A percentile compares a stretch with the other conserved stretches of the same genome.
Conservation (phyloP, 1,284 basidiomycete genomes). For the Inonotus hispidus region DNA sequence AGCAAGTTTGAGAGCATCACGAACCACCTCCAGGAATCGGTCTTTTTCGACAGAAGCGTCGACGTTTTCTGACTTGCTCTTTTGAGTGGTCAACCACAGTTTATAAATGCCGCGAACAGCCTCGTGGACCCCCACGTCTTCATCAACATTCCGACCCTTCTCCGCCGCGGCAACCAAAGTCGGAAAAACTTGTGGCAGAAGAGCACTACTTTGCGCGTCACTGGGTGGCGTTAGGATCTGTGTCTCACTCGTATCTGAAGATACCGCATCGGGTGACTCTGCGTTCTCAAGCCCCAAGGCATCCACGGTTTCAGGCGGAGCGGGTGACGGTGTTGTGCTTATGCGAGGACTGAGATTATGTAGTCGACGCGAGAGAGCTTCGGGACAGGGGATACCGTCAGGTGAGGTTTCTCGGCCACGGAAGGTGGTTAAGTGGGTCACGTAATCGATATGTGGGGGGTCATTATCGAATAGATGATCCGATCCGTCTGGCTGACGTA, state of each 20-base stretch:
- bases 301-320: not conserved
- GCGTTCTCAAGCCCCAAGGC: not conserved
- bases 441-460: conserved; percentile 10
- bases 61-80: conserved; percentile 17
- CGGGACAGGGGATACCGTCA: not conserved
- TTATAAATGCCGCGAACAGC: conserved; percentile 45
- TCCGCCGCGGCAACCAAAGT: not conserved
- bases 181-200: not conserved
- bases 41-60: conserved; percentile 27
- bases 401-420: not conserved
- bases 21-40: conserved; percentile 35
- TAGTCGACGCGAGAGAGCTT: conserved; percentile 8
- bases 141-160: conserved; percentile 9
- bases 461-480: conserved; percentile 2
- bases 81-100: conserved; percentile 39
- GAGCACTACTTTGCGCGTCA: conserved; percentile 17
- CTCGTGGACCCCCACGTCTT: conserved; percentile 29
- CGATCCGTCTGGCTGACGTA: conserved; percentile 22
- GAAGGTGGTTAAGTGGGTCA: not conserved
- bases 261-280: not conserved
- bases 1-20: not conserved
- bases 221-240: conserved; percentile 16
- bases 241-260: conserved; percentile 10
- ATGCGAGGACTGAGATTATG: conserved; percentile 13
- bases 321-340: conserved; percentile 6